phyloP scores from a whole-genome alignment of 345 rosid species.

The Tarenaya hassleriana region DNA sequence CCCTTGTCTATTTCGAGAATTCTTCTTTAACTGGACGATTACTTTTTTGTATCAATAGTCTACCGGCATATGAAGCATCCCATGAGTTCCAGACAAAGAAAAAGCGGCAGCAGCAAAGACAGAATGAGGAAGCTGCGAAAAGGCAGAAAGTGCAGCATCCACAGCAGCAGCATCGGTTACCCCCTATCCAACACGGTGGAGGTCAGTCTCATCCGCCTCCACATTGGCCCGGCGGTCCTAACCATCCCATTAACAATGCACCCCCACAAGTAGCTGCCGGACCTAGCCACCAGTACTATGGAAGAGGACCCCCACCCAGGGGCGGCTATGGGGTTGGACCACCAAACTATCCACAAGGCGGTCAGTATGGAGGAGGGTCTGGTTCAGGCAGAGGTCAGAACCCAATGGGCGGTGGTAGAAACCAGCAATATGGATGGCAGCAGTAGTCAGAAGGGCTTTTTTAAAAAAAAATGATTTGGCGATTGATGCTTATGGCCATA shows the following conservation, averaged over 20 bases:
- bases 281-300: conserved; percentile 60
- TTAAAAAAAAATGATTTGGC: no score
- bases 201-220: conserved; percentile 65
- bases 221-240: conserved; percentile 35
- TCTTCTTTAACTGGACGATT: neutral
- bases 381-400: conserved; percentile 74
- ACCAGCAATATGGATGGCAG: conserved; percentile 86
- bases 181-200: conserved; percentile 76
- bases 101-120: conserved; percentile 89
- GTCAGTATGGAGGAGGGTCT: conserved; percentile 57
- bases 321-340: conserved; percentile 71
- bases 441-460: no score
- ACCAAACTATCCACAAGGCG: conserved; percentile 68
- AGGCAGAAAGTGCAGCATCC: conserved; percentile 80
- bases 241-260: conserved; percentile 43
- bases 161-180: conserved; percentile 64
- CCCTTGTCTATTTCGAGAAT: conserved; percentile 31
- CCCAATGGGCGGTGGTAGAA: conserved; percentile 78
- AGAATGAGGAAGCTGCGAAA: conserved; percentile 78
- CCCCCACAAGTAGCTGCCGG: conserved; percentile 72
- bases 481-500: no score
- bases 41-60: no score
- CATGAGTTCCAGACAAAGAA: conserved; percentile 98
- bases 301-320: conserved; percentile 64
- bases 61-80: conserved; percentile 90